phyloP scores from a whole-genome alignment of 2,329 filamentous ascomycete genomes.

The Metarhizium humberi region DNA sequence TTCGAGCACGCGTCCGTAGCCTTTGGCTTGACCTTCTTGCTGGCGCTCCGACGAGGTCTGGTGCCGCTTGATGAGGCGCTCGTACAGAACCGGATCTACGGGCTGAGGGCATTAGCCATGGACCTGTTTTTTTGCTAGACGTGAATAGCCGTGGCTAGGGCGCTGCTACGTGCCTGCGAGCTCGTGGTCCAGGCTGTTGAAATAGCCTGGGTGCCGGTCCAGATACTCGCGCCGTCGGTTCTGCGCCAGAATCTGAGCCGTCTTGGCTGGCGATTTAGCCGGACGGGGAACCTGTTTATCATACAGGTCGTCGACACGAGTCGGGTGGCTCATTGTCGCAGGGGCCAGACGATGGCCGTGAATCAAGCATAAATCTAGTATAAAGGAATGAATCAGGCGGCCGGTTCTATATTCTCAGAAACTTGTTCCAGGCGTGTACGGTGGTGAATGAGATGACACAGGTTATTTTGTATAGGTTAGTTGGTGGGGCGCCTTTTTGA shows the following conservation, averaged over 20 bases:
- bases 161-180: slow-evolving; percentile 33
- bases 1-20: slow-evolving; percentile 71
- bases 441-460: not conserved
- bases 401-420: not conserved
- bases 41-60: slow-evolving; percentile 66
- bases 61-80: slow-evolving; percentile 68
- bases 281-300: slow-evolving; percentile 35
- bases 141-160: slow-evolving; percentile 6
- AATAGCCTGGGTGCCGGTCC: slow-evolving; percentile 63
- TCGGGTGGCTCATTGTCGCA: not conserved
- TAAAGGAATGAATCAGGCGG: not conserved
- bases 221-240: slow-evolving; percentile 75
- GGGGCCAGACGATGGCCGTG: not conserved
- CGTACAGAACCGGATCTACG: slow-evolving; percentile 70
- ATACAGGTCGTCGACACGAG: not conserved
- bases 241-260: slow-evolving; percentile 48
- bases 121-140: not conserved
- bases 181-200: slow-evolving; percentile 46
- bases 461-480: too few species aligned
- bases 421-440: too few species aligned
- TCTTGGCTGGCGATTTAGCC: slow-evolving; percentile 29
- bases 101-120: not conserved
- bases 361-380: too few species aligned
- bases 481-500: too few species aligned
- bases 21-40: slow-evolving; percentile 61